Evolutionary conservation across 495 filamentous ascomycete species (phyloP).

Genomic region (Lasiosphaeria ovina): DNA sequence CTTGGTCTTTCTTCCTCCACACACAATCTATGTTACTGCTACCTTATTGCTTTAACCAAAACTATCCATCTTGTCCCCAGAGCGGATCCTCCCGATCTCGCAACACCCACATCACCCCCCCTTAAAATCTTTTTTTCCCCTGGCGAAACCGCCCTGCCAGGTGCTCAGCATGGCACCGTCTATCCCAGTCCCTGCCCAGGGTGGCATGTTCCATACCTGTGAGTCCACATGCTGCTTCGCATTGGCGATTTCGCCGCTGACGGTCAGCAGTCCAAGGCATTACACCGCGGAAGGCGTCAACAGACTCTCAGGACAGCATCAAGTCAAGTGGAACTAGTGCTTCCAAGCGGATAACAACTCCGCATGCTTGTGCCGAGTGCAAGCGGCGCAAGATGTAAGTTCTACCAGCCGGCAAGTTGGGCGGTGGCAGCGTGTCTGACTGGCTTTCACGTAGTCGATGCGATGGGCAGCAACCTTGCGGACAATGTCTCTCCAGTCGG

Average conservation of each 20-base stretch:
- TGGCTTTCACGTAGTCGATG: conserved; percentile 40
- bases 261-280: conserved; percentile 41
- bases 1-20: conserved; percentile 10
- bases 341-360: conserved; percentile 53
- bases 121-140: neutral
- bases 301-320: conserved; percentile 44
- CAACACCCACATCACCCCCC: conserved; percentile 10
- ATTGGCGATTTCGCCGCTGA: conserved; percentile 8
- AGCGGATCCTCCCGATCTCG: conserved; percentile 9
- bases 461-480: conserved; percentile 58
- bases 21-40: conserved; percentile 7
- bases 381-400: conserved; percentile 58
- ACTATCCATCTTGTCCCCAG: conserved; percentile 1
- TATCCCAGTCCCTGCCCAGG: conserved; percentile 48
- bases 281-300: conserved; percentile 46
- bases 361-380: conserved; percentile 59
- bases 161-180: conserved; percentile 44
- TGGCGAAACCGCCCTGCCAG: conserved; percentile 1
- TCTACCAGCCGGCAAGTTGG: neutral
- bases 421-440: neutral
- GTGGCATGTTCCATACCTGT: conserved; percentile 55
- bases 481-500: conserved; percentile 56
- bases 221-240: conserved; percentile 18
- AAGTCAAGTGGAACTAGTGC: conserved; percentile 41
- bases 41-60: conserved; percentile 16